Conservation (phyloP, 202 grass and related monocot species). For the Cymbopogon flexuosus region DNA sequence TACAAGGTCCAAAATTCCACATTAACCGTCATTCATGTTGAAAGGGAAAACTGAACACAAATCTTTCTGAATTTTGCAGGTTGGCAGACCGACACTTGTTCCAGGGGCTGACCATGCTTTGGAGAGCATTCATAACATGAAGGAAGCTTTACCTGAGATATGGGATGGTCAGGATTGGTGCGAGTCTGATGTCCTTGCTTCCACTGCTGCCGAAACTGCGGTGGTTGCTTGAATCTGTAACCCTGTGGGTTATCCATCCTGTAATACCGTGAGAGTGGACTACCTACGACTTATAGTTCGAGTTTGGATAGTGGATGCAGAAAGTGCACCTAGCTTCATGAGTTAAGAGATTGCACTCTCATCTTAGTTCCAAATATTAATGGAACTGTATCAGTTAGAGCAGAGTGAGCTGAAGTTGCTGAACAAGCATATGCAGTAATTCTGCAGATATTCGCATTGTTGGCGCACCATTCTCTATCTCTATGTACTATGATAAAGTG, state of each 20-base stretch:
- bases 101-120: slow-evolving; percentile 48
- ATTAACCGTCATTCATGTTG: background rate
- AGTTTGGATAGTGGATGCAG: background rate
- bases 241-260: background rate
- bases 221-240: slow-evolving; percentile 41
- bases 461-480: background rate
- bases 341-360: background rate
- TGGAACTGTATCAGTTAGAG: background rate
- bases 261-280: background rate
- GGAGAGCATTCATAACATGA: slow-evolving; percentile 63
- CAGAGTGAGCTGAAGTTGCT: background rate
- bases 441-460: background rate
- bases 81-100: slow-evolving; percentile 44
- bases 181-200: slow-evolving; percentile 36
- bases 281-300: background rate
- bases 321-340: background rate
- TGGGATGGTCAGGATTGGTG: slow-evolving; percentile 37
- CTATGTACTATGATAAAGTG: background rate
- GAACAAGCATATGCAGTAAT: background rate
- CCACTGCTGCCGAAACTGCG: slow-evolving; percentile 25
- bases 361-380: slow-evolving; percentile 12
- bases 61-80: slow-evolving; percentile 33
- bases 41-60: background rate
- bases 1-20: background rate
- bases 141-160: slow-evolving; percentile 53